Conservation (phyloP, 148 eudicot genomes). For the Fallopia convolvulus region DNA sequence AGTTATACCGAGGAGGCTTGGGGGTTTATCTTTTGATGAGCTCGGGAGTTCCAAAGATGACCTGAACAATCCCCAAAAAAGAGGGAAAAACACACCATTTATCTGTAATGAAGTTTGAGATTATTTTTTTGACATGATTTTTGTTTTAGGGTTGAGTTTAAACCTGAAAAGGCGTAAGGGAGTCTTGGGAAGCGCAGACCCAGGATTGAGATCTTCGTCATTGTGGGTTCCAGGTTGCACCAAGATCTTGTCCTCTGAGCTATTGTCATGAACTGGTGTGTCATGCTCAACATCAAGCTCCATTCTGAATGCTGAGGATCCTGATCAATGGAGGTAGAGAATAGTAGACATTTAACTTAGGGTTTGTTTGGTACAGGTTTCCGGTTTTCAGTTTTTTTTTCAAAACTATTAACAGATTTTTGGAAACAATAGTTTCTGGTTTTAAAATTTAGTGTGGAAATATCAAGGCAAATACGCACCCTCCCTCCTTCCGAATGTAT, state of each 20-base stretch:
- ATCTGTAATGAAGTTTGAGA: not conserved
- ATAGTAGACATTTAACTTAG: not conserved
- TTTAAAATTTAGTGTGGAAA: too few relatives aligned
- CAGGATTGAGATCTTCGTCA: conserved; percentile 34
- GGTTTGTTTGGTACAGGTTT: too few relatives aligned
- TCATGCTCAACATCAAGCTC: conserved; percentile 59
- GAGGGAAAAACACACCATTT: not conserved
- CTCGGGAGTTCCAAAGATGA: conserved; percentile 29
- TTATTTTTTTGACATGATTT: not conserved
- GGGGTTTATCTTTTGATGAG: conserved; percentile 65
- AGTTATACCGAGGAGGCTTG: conserved; percentile 23
- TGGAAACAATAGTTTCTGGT: too few relatives aligned
- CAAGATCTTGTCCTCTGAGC: conserved; percentile 22
- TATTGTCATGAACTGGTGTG: conserved; percentile 31
- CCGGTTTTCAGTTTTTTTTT: too few relatives aligned
- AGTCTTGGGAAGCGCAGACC: conserved; percentile 47
- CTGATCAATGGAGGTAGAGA: conserved; percentile 16
- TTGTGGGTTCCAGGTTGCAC: conserved; percentile 24
- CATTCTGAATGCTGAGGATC: conserved; percentile 29
- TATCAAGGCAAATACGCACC: conserved; percentile 35
- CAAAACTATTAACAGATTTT: too few relatives aligned
- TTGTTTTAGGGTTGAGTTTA: not conserved
- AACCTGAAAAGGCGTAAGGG: conserved; percentile 53
- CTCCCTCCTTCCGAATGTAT: conserved; percentile 83
- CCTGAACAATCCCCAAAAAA: conserved; percentile 23